A percentile compares a stretch with the other conserved stretches of the same genome.
phyloP scores from a whole-genome alignment of 192 early-diverging fungal species.

The Chytriomyces sp. region DNA sequence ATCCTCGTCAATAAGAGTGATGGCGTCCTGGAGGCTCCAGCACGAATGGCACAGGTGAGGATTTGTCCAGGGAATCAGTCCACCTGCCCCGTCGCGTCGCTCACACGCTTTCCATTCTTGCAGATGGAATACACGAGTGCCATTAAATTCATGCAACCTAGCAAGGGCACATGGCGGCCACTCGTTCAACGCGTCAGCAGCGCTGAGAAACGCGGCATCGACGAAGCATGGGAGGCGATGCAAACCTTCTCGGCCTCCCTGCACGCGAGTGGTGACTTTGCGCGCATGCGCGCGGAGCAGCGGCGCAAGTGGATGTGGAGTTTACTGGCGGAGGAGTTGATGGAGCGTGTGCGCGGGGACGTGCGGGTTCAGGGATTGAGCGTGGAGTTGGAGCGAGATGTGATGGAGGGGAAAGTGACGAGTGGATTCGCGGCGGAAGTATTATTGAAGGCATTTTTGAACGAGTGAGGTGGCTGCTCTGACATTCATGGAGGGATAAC shows the following conservation, averaged over 20 bases:
- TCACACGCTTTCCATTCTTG: background rate
- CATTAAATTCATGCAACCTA: slow-evolving; percentile 64
- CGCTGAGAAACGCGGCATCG: slow-evolving; percentile 53
- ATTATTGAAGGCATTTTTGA: slow-evolving; percentile 12
- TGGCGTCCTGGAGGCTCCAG: slow-evolving; percentile 65
- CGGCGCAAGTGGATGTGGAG: slow-evolving; percentile 72
- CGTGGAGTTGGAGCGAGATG: slow-evolving; percentile 13
- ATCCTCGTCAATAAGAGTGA: slow-evolving; percentile 83
- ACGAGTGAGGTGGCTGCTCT: too few species aligned
- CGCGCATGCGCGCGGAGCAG: slow-evolving; percentile 58
- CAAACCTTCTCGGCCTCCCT: slow-evolving; percentile 56
- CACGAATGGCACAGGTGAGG: slow-evolving; percentile 54
- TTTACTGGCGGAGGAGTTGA: slow-evolving; percentile 63
- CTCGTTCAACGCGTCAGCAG: slow-evolving; percentile 64
- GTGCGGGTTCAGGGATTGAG: background rate
- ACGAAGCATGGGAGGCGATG: slow-evolving; percentile 64
- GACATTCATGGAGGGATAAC: background rate
- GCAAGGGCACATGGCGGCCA: slow-evolving; percentile 47
- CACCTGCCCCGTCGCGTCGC: background rate
- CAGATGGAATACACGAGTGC: slow-evolving; percentile 70
- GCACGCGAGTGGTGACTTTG: slow-evolving; percentile 37
- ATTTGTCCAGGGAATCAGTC: background rate
- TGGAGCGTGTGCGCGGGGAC: slow-evolving; percentile 42
- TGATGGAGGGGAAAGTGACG: slow-evolving; percentile 7
- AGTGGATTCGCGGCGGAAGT: slow-evolving; percentile 14